A percentile compares a stretch with the other conserved stretches of the same genome.
These are phyloP conservation scores for Talaromyces funiculosus DNA, from an alignment of 2,329 filamentous ascomycete genomes.

Conservation along the genomic window DNA sequence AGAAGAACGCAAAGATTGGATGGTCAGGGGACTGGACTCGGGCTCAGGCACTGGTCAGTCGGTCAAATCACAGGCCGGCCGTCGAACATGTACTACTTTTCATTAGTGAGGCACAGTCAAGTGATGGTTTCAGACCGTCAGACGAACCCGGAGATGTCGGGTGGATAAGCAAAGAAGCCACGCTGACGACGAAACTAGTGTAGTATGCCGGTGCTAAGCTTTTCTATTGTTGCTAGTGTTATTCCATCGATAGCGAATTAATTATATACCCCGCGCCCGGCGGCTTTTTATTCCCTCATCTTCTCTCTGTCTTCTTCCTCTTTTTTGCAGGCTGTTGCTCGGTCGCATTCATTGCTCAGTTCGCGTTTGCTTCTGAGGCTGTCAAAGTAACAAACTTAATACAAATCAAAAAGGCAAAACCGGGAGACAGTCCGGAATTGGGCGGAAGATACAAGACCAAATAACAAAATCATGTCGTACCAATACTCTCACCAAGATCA, in stretches of 20 bases:
- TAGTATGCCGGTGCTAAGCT: not conserved
- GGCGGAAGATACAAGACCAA: not conserved
- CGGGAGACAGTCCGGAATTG: not conserved
- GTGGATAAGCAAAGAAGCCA: not conserved
- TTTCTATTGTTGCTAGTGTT: not conserved
- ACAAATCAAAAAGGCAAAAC: not conserved
- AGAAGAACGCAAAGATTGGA: not conserved
- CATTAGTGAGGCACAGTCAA: not conserved
- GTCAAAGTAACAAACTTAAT: not conserved
- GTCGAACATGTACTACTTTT: not conserved
- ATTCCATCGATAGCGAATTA: not conserved
- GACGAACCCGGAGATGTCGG: not conserved
- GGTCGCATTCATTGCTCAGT: not conserved
- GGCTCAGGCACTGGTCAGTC: not conserved
- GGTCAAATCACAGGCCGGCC: not conserved
- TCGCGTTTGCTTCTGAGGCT: not conserved
- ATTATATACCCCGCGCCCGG: not conserved
- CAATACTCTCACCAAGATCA: slow-evolving; percentile 14
- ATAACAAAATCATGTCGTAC: slow-evolving; percentile 4
- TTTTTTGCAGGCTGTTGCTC: not conserved
- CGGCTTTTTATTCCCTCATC: not conserved
- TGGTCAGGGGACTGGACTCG: not conserved
- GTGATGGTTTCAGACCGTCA: not conserved
- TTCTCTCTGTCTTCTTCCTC: not conserved
- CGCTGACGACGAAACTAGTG: not conserved